Evolutionary conservation across 495 filamentous ascomycete species (phyloP).

Genomic region (Penicillium simplicissimum): DNA sequence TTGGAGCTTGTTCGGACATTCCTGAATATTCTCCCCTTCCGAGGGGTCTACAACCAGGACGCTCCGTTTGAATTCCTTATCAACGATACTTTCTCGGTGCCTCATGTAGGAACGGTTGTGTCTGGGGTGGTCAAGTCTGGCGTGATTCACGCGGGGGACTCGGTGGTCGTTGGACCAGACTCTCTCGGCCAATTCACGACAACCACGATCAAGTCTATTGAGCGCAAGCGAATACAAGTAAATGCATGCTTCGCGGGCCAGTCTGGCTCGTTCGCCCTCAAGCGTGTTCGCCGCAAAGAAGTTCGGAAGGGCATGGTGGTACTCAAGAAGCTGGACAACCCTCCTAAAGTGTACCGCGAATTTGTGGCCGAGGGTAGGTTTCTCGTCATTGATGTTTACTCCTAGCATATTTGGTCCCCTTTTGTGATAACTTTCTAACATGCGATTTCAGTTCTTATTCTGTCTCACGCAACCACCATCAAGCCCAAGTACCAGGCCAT

Average conservation of each 20-base stretch:
- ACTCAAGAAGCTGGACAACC: constrained; percentile 73
- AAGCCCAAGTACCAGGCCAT: constrained; percentile 98
- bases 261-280: constrained; percentile 87
- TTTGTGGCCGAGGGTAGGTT: constrained; percentile 84
- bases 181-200: constrained; percentile 88
- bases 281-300: constrained; percentile 83
- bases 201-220: constrained; percentile 88
- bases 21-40: constrained; percentile 92
- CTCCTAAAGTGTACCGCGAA: constrained; percentile 81
- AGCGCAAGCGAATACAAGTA: constrained; percentile 90
- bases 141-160: constrained; percentile 87
- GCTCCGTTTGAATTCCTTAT: constrained; percentile 93
- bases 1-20: constrained; percentile 82
- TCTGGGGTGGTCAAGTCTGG: constrained; percentile 85
- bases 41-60: constrained; percentile 86
- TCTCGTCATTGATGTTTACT: neutral
- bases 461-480: constrained; percentile 97
- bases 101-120: constrained; percentile 94
- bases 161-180: constrained; percentile 87
- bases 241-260: constrained; percentile 90
- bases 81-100: constrained; percentile 98
- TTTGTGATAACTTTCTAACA: constrained; percentile 17
- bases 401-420: no score
- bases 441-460: constrained; percentile 71
- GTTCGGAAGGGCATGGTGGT: constrained; percentile 99